Evolutionary conservation across 495 filamentous ascomycete species (phyloP).

Genomic region (Glarea lozoyensis): DNA sequence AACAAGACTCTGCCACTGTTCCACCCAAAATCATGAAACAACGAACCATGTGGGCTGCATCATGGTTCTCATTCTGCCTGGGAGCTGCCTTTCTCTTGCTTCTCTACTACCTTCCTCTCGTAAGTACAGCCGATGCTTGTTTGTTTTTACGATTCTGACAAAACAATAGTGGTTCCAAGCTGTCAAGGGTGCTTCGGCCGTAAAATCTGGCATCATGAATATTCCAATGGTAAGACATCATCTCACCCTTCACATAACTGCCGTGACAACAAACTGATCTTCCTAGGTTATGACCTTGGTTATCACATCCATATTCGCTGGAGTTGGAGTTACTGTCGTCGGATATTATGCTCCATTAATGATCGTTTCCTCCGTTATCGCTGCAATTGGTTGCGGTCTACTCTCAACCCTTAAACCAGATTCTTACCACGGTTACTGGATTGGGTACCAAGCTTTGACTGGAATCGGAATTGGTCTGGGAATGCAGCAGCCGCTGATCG

Average conservation of each 20-base stretch:
- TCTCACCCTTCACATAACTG: too few species aligned
- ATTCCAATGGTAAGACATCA: too few species aligned
- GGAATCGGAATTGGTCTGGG: conserved; percentile 20
- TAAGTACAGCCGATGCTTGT: too few species aligned
- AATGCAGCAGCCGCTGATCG: conserved; percentile 22
- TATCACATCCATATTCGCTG: conserved; percentile 24
- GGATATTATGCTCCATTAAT: conserved; percentile 27
- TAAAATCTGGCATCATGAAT: conserved; percentile 39
- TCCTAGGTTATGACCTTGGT: conserved; percentile 33
- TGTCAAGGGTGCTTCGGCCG: conserved; percentile 52
- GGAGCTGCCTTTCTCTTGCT: conserved; percentile 52
- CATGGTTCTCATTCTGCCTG: conserved; percentile 42
- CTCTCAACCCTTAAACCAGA: conserved; percentile 8
- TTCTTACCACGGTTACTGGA: conserved; percentile 6
- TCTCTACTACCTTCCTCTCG: conserved; percentile 60
- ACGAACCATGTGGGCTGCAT: conserved; percentile 47
- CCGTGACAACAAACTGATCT: too few species aligned
- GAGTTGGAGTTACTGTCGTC: conserved; percentile 23
- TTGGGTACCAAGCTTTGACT: conserved; percentile 15
- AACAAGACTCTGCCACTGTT: conserved; percentile 59
- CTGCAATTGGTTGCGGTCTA: conserved; percentile 38
- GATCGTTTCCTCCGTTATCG: conserved; percentile 19
- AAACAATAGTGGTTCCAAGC: conserved; percentile 90
- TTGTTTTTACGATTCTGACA: too few species aligned
- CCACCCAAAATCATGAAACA: conserved; percentile 59